phyloP scores from a whole-genome alignment of 139 green algal genomes.

The Ostreobium quekettii region DNA sequence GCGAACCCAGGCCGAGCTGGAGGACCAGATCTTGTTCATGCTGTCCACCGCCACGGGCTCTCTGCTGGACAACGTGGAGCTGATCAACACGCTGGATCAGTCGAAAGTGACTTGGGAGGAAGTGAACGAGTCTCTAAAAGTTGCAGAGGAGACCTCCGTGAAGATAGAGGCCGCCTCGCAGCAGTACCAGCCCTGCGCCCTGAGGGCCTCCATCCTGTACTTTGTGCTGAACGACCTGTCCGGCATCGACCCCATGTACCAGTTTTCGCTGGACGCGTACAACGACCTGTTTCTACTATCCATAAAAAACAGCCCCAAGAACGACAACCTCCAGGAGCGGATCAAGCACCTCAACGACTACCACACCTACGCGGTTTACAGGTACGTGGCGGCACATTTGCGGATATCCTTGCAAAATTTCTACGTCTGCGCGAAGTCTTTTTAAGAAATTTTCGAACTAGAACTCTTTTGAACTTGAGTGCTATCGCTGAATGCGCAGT shows the following conservation, averaged over 20 bases:
- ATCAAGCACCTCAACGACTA: constrained; percentile 76
- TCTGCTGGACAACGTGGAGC: constrained; percentile 72
- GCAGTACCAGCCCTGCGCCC: constrained; percentile 56
- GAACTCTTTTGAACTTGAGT: no score
- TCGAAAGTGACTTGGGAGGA: constrained; percentile 74
- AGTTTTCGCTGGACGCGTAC: constrained; percentile 83
- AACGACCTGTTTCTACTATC: constrained; percentile 66
- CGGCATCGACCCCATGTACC: constrained; percentile 78
- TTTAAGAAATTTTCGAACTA: no score
- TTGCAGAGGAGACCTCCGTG: constrained; percentile 60
- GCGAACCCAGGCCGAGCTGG: constrained; percentile 51
- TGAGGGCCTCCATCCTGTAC: constrained; percentile 63
- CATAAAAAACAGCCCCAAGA: constrained; percentile 39
- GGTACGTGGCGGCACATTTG: no score
- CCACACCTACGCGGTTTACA: constrained; percentile 82
- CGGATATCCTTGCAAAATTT: no score
- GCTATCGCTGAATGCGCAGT: no score
- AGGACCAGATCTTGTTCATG: constrained; percentile 71
- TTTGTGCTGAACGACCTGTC: constrained; percentile 75
- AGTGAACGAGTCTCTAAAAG: constrained; percentile 47
- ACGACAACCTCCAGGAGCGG: constrained; percentile 50
- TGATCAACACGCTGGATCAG: constrained; percentile 71
- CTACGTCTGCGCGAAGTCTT: no score
- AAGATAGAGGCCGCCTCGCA: constrained; percentile 61
- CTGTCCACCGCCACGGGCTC: constrained; percentile 58